These are phyloP conservation scores for Pleomassaria siparia DNA, from an alignment of 2,329 filamentous ascomycete genomes.

Conservation along the genomic window DNA sequence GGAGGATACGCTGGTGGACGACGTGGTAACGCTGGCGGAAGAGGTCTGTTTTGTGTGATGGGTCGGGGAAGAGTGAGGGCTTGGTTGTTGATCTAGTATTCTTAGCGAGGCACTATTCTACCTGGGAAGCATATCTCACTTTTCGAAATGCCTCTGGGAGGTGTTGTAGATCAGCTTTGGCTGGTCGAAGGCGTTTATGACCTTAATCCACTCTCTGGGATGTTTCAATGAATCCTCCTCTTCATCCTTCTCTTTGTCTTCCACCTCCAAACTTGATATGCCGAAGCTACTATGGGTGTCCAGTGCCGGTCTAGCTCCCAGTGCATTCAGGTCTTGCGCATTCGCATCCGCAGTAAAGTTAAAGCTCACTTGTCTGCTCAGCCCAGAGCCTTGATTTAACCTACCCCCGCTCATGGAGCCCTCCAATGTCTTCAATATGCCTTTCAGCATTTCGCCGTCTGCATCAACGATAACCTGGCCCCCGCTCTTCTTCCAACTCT, in stretches of 20 bases:
- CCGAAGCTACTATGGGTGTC: constrained; percentile 69
- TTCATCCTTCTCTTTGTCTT: constrained; percentile 57
- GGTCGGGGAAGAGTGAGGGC: constrained; percentile 63
- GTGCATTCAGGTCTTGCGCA: constrained; percentile 8
- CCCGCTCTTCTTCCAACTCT: constrained; percentile 86
- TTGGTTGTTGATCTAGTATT: constrained; percentile 41
- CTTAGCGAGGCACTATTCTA: constrained; percentile 12
- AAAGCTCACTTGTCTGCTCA: constrained; percentile 66
- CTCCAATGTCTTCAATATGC: constrained; percentile 81
- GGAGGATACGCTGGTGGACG: constrained; percentile 85
- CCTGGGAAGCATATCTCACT: constrained; percentile 45
- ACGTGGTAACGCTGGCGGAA: constrained; percentile 92
- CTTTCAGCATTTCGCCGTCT: constrained; percentile 66
- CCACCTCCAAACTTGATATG: constrained; percentile 51
- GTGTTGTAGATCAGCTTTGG: constrained; percentile 77
- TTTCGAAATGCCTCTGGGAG: constrained; percentile 87
- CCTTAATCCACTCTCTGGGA: constrained; percentile 78
- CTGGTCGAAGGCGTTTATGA: constrained; percentile 82
- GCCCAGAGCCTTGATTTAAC: constrained; percentile 57
- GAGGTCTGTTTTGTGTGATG: constrained; percentile 78
- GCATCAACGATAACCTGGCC: constrained; percentile 92
- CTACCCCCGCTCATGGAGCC: constrained; percentile 87
- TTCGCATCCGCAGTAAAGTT: constrained; percentile 55
- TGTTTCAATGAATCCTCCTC: constrained; percentile 66
- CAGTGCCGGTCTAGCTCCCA: constrained; percentile 34